Evolutionary conservation across 176 grass and related monocot genomes (phyloP).

Genomic region (Musa itinerans): DNA sequence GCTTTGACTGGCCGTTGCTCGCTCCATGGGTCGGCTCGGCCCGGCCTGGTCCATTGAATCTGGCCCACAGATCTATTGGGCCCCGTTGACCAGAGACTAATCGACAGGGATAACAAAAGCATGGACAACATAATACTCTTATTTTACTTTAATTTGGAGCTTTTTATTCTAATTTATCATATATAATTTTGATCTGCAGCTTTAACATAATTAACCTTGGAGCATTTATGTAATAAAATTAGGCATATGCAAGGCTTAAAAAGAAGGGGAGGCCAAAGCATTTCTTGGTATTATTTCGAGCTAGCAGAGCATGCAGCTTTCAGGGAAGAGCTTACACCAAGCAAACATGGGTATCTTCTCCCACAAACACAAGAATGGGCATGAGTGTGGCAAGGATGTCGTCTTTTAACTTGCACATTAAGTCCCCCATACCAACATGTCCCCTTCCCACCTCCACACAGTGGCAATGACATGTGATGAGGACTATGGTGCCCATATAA

Average conservation of each 20-base stretch:
- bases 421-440: constrained; percentile 4
- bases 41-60: too few species aligned
- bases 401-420: background rate
- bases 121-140: too few species aligned
- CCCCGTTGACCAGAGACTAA: too few species aligned
- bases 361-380: background rate
- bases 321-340: background rate
- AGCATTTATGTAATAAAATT: background rate
- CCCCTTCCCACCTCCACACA: constrained; percentile 8
- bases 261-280: background rate
- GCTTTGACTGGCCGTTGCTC: background rate
- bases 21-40: background rate
- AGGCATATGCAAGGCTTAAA: background rate
- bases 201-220: too few species aligned
- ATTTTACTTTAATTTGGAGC: too few species aligned
- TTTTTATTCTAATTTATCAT: too few species aligned
- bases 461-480: background rate
- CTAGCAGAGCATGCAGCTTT: background rate
- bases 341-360: background rate
- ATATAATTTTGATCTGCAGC: too few species aligned
- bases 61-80: too few species aligned
- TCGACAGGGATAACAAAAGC: too few species aligned
- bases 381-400: background rate
- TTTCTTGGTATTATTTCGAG: background rate
- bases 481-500: constrained; percentile 1